Base-by-base conservation (phyloP, 371 early-diverging fungal genomes). In the Entomophthora muscae region DNA sequence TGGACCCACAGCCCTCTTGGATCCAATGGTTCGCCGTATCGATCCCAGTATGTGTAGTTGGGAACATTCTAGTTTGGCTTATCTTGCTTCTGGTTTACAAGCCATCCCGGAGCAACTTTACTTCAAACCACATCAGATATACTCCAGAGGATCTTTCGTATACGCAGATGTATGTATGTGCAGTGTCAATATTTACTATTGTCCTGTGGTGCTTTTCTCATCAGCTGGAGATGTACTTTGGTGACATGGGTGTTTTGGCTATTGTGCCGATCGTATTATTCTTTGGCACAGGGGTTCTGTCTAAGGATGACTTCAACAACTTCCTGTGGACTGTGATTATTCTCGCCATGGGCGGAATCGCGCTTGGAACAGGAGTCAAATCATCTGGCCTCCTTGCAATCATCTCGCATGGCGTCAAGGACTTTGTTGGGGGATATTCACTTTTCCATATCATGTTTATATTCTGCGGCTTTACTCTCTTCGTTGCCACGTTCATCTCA, bases 231-330 rank as follows among this genome's bases (percentile, higher is more conserved):
- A 68, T 64, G 28, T 66, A 78, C 23, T 71, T 95, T 61, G 98
- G 98, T 52, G 89, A 91, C 67, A 90, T 92, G 83, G 96, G 95
- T 52, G 74, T 94, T 3, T 83, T 95, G 66, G 93, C 95, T 1
- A 77, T 93, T 13, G 68, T 95, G 12, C 98, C 98, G n/a, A 74
- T 97, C 22, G 78, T 95, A 63, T 78, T 88, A 53, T 90, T 94
- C 72, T 97, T 91, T 72, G 85, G 85, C 30, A 81, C 89, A 1
- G 90, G 92, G 27, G 74, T 97, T 3, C 77, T 97, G 61, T 81
- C 81, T 65, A 96, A 97, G 71, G 94, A 96, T 57, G 98, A 97
- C 67, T 89, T 93, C 65, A 93, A 97, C 74, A 84, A 80, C 67
- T 90, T 91, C 68, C 67, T 89, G 63, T 91, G 91, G 92, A 87